Evolutionary conservation across 164 flowering plant species (phyloP), one percentile per base, ranked within the genome.

Genomic region (Taxillus chinensis): DNA sequence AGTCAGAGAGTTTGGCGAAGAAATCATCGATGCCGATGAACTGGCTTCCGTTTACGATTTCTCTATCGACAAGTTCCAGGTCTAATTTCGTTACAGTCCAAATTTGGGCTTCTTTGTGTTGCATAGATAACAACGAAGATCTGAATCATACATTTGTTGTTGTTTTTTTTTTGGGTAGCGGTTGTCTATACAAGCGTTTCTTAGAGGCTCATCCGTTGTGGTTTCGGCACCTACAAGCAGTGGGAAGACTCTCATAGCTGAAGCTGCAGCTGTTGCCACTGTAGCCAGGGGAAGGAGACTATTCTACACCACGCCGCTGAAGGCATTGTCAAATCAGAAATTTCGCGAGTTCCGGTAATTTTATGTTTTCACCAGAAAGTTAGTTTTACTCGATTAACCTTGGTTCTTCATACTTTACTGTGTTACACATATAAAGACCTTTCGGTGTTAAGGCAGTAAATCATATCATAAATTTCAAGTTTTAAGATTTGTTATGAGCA

Each of bases 221-320:
- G 98, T 93, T 58, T 93, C 98, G 65, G 98, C 98, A 13, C 97
- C 98, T 8, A 93, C 98, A 7, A 89, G 98, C 61, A 84, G 97
- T 64, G 98, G 97, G 15, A 93, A 93, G 83, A 93, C 98, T 40
- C 73, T 93, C 77, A 93, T 90, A 65, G 98, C 97, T 7, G 98
- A 93, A 78, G 86, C 90, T 63, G 98, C 98, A 0, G 97, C 97
- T 3, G 86, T 80, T 38, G 96, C 97, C 10, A 84, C 95, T 0
- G 75, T 90, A 3, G 86, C 96, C 5, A 86, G 75, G 68, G 87
- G 89, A 43, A 84, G 86, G 74, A 77, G 95, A 51, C 64, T 93
- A 49, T 81, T 93, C 60, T 93, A 93, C 59, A 93, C 98, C 1
- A 93, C 98, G 59, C 98, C 97, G 11, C 85, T 93, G 46, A 93